Base-by-base conservation (phyloP, 345 rosid species). In the Firmiana major region DNA sequence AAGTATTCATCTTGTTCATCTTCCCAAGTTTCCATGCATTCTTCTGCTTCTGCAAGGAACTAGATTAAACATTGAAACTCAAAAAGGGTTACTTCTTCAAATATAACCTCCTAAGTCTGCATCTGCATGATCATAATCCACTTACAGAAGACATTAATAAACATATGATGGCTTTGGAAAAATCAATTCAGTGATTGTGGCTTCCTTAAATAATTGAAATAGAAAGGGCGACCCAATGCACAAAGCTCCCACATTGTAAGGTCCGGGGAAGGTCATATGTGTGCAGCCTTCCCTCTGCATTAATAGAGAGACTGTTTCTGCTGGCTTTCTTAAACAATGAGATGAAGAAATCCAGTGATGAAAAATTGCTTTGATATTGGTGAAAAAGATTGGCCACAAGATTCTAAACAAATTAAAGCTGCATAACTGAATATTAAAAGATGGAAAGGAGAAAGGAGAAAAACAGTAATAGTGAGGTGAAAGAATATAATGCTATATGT, bases 1-100 rank as follows among this genome's bases (percentile, higher is more conserved):
- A 96, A 87, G 83, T 93, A 94, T 75, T 91, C 92, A 86, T 92
- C 98, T 86, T 91, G 93, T 77, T 86, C 86, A 54, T 92, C 97
- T 81, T 92, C 97, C 97, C 98, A 96, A 59, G 80, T 81, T 81
- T 85, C 86, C 26, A 81, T 28, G 63, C 58, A 38, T 60, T 49
- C 68, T 81, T 79, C 85, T 11, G 74, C 79, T 80, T 80, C 89
- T 88, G 88, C 82, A 85, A 79, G 64, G 62, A 79, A 73, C 81
- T 54, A 65, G 59, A 59, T 63, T 63, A 77, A 69, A 65, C 75
- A 81, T 74, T 74, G 53, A 73, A 75, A 63, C 76, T 81, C 51
- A 84, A 76, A 79, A 80, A 63, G 21, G 49, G 55, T 53, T 70
- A 76, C 59, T 49, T 72, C 13, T 73, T 22, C 65, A 73, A 73